A percentile compares a stretch with the other conserved stretches of the same genome.
These are phyloP conservation scores for Dinochytrium kinnereticum DNA, from an alignment of 371 early-diverging fungal genomes.

Conservation along the genomic window DNA sequence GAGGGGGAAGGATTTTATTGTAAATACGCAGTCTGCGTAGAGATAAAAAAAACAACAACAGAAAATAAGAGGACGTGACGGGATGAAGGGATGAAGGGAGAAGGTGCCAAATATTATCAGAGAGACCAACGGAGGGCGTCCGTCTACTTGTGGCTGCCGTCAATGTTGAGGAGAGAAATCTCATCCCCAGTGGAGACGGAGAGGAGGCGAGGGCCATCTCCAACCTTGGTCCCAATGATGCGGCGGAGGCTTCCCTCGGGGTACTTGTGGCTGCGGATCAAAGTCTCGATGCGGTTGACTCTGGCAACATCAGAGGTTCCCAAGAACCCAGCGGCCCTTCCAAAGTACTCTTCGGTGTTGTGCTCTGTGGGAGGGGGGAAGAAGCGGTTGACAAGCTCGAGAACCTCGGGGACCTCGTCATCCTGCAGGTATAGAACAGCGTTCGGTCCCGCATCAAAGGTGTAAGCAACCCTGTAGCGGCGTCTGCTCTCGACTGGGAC, in stretches of 20 bases:
- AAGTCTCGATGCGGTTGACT: slow-evolving; percentile 35
- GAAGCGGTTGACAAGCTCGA: slow-evolving; percentile 78
- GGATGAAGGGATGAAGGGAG: not conserved
- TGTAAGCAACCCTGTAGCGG: slow-evolving; percentile 57
- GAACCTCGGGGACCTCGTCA: slow-evolving; percentile 80
- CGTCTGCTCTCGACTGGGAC: slow-evolving; percentile 73
- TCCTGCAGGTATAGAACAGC: slow-evolving; percentile 92
- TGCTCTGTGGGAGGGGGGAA: slow-evolving; percentile 73
- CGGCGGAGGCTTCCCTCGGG: slow-evolving; percentile 79
- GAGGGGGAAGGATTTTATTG: too few relatives aligned
- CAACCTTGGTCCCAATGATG: slow-evolving; percentile 87
- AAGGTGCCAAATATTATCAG: not conserved
- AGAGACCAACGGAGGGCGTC: not conserved
- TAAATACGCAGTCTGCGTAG: too few relatives aligned
- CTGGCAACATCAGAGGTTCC: slow-evolving; percentile 26
- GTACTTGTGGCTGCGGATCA: slow-evolving; percentile 65
- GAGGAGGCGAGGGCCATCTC: slow-evolving; percentile 91
- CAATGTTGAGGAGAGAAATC: not conserved
- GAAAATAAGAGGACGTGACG: not conserved
- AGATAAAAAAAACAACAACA: not conserved
- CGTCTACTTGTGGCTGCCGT: not conserved
- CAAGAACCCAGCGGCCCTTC: slow-evolving; percentile 51
- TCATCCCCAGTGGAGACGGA: not conserved
- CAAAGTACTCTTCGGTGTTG: slow-evolving; percentile 60
- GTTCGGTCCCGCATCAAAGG: slow-evolving; percentile 98